phyloP scores from a whole-genome alignment of 2,329 filamentous ascomycete species.

The Nothophaeocryptopus gaeumannii region DNA sequence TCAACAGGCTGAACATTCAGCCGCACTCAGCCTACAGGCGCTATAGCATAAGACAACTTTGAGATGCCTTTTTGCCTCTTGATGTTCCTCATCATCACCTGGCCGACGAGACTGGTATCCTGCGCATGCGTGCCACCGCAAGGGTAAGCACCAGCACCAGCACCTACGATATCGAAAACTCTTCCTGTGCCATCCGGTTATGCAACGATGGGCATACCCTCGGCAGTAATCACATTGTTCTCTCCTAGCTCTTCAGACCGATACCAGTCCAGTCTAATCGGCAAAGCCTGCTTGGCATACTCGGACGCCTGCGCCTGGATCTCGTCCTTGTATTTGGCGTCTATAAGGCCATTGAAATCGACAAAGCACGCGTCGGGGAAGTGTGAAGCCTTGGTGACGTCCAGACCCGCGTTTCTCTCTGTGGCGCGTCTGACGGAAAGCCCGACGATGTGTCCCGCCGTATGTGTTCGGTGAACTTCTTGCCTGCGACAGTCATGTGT shows the following conservation, averaged over 20 bases:
- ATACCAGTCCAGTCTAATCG: conserved; percentile 62
- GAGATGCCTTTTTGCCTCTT: conserved; percentile 62
- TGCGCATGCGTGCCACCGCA: conserved; percentile 74
- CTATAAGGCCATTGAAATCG: conserved; percentile 67
- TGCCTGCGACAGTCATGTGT: conserved; percentile 43
- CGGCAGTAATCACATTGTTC: conserved; percentile 9
- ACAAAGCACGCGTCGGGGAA: conserved; percentile 65
- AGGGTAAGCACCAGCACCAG: conserved; percentile 63
- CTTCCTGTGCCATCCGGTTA: conserved; percentile 55
- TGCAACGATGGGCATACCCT: conserved; percentile 13
- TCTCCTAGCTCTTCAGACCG: conserved; percentile 48
- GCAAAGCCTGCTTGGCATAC: conserved; percentile 54
- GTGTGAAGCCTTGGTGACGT: conserved; percentile 70
- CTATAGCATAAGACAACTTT: conserved; percentile 49
- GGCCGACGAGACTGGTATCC: conserved; percentile 57
- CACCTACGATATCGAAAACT: conserved; percentile 66
- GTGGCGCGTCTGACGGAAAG: conserved; percentile 62
- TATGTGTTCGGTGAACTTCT: conserved; percentile 61
- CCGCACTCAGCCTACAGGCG: not conserved
- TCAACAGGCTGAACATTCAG: too few species aligned
- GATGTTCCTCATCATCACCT: conserved; percentile 65
- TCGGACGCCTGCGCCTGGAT: conserved; percentile 64
- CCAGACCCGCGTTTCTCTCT: conserved; percentile 53
- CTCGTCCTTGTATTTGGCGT: conserved; percentile 57
- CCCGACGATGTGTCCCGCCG: conserved; percentile 70